A percentile compares a stretch with the other conserved stretches of the same genome.
phyloP scores from a whole-genome alignment of 371 early-diverging fungal species.

The Lichtheimia corymbifera region DNA sequence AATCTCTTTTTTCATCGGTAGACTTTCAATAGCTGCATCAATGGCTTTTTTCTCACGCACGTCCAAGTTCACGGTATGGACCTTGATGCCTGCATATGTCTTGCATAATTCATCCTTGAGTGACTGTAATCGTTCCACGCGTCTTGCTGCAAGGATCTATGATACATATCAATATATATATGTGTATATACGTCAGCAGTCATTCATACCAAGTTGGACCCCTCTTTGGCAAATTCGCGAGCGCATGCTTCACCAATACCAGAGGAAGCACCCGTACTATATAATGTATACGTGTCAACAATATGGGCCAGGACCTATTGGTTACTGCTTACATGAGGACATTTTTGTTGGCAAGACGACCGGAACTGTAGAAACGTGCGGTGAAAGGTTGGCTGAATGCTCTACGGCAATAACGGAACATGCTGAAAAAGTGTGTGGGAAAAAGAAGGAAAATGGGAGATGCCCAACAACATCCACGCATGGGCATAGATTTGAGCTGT shows the following conservation, averaged over 20 bases:
- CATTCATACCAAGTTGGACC: slow-evolving; percentile 67
- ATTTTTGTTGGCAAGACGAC: slow-evolving; percentile 15
- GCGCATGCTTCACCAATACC: slow-evolving; percentile 91
- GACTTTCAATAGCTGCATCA: slow-evolving; percentile 45
- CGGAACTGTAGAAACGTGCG: slow-evolving; percentile 9
- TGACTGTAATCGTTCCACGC: slow-evolving; percentile 63
- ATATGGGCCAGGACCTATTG: too few relatives aligned
- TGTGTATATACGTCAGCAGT: neutral
- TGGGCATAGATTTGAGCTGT: too few relatives aligned
- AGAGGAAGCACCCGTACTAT: slow-evolving; percentile 85
- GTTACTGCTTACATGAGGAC: slow-evolving; percentile 13
- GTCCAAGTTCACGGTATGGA: slow-evolving; percentile 71
- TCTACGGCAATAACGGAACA: neutral
- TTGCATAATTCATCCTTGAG: slow-evolving; percentile 54
- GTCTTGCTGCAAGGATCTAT: slow-evolving; percentile 78
- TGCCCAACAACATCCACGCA: neutral
- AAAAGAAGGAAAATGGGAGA: slow-evolving; percentile 6
- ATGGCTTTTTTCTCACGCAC: slow-evolving; percentile 66
- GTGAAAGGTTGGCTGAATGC: neutral
- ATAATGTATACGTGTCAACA: neutral
- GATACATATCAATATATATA: neutral
- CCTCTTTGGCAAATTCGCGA: slow-evolving; percentile 79
- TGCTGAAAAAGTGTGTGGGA: slow-evolving; percentile 3
- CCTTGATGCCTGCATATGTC: slow-evolving; percentile 47
- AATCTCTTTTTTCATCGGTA: slow-evolving; percentile 53